Base-by-base conservation (phyloP, 2,329 filamentous ascomycete species). In the Aureobasidium sp. region DNA sequence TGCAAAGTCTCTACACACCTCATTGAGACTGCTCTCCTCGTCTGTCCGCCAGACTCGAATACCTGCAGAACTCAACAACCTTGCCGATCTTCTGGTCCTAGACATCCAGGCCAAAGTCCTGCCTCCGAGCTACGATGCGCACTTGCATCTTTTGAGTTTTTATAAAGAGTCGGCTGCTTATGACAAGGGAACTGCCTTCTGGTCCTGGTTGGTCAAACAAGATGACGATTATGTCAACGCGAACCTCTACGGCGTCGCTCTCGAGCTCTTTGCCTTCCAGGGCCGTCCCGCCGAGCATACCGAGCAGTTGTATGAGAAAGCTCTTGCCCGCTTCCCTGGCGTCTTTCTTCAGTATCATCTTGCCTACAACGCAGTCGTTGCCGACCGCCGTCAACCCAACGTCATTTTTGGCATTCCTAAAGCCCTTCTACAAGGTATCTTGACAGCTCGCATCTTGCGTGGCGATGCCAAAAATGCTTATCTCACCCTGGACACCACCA, bases 391-490 rank as follows among this genome's bases (percentile, higher is more conserved):
- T 8, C 70, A 71, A 60, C 67, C 67, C 1, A 68, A 68, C 14
- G 61, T 60, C 27, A 68, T 75, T 42, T 62, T 66, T 19, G 75
- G 73, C 27, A 70, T 79, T 12, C 75, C 76, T 2, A 72, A 76
- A 19, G 68, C 70, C 24, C 69, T 82, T 12, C 69, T 82, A 2
- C 77, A 79, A 64, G 77, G 78, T 6, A 81, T 82, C 48, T 68
- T 77, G 47, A 76, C 73, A 1, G 80, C 80, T 4, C 75, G 80
- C 45, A 64, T 81, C 3, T 66, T 78, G 5, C 67, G 72, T 35
- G 74, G 77, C 19, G 77, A 81, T 57, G 78, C 78, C 71, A 73
- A 70, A 40, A 74, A 72, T 11, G 78, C 79, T 1, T 83, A 82
- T 63, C 71, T 82, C 19, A 76, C 74, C 5, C 70, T 82, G 3